Base-by-base conservation (phyloP, 805 yeast species). In the Tetrapisispora nanseiensis region DNA sequence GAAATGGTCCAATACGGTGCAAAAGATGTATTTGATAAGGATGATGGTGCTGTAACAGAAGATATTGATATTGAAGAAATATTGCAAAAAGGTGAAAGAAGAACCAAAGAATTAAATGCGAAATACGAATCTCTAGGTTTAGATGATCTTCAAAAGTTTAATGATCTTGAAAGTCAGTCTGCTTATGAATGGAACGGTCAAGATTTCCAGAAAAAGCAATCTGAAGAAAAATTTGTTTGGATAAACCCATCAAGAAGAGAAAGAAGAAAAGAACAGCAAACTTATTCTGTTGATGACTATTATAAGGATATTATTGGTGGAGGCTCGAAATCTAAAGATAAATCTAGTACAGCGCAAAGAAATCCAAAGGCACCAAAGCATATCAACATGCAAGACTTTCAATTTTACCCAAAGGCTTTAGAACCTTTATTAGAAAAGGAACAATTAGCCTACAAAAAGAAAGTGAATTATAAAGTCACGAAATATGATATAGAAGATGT, bases 1-100 rank as follows among this genome's bases (percentile, higher is more conserved):
- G 86, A 83, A 38, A 92, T 92, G 97, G 90, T 90, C 61, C 97
- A 90, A 62, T 95, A 82, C 62, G 98, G 98, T 45, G 98, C 98
- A 1, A 81, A 82, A 58, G 77, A 80, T 35, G 89, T 92, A 16
- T 82, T 92, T 60, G 90, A 84, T 47, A 62, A 71, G 19, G 54
- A 60, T 10, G 51, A 62, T 5, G 56, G 56, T 1, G 57, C 50
- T 58, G 45, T 55, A 43, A 52, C 56, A 40, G 55, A 51, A 39
- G 68, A 64, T 46, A 80, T 75, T 41, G 95, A 90, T 59, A 85
- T 90, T 47, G 97, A 90, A 41, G 80, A 72, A 0, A 86, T 92
- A 53, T 70, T 92, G 51, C 72, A 72, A 45, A 76, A 76, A 51
- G 96, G 97, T 43, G 84, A 86, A 44, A 82, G 77, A 49, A 85